Base-by-base conservation (phyloP, 2,329 filamentous ascomycete genomes). In the Ophiocordyceps camponoti-leonardi region DNA sequence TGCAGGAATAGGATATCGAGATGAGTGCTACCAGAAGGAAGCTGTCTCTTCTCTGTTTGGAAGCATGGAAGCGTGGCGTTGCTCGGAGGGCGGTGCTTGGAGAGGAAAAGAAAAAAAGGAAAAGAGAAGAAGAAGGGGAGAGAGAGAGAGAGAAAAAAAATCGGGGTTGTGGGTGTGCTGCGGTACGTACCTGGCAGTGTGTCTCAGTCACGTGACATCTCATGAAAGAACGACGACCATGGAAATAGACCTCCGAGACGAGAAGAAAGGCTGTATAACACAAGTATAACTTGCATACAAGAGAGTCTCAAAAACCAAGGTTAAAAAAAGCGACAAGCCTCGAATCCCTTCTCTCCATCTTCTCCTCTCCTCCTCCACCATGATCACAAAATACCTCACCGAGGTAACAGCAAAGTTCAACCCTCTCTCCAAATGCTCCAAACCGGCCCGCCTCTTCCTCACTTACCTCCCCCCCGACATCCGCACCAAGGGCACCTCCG, bases 311-410 rank as follows among this genome's bases (percentile, higher is more conserved):
- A 28, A 8, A 28, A 10, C 10, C 10, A 8, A 18, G 16, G 33
- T 3, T 16, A 8, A 28, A 28, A 28, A 28, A 8, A 28, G 26
- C 26, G 26, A 28, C 7, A 28, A 2, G 10, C 26, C 26, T 28
- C 26, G 6, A 28, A 2, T 11, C 6, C 26, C 26, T 11, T 28
- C 26, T 28, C 26, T 8, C 10, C 26, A 10, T 28, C 26, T 28
- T 8, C 26, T 28, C 26, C 26, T 28, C 10, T 11, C 26, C 26
- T 28, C 26, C 10, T 28, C 26, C 28, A 39, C 4, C 6, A 92
- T 92, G 86, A 85, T 92, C 49, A 90, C 84, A 48, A 79, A 81
- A 60, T 92, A 86, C 69, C 76, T 93, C 62, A 90, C 87, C 61
- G 78, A 86, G 61, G 79, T 96, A 56, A 79, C 75, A 56, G 82